phyloP scores from a whole-genome alignment of 129 eudicot species.

The Cynara cardunculus region DNA sequence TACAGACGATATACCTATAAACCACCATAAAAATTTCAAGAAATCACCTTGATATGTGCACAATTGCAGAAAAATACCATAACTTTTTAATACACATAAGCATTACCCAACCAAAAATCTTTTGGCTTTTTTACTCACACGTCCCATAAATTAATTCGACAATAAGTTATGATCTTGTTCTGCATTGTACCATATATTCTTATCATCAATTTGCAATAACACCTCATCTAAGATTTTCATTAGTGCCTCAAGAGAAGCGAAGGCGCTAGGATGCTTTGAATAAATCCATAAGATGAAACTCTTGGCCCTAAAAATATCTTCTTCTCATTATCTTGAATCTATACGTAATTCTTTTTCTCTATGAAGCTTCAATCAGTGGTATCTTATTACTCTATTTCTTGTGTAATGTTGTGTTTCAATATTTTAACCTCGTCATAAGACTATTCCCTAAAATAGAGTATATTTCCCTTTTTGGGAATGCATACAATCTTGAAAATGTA shows the following conservation, averaged over 20 bases:
- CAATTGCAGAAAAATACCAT: not conserved
- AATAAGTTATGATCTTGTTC: not conserved
- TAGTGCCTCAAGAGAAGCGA: not conserved
- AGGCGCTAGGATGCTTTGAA: conserved; percentile 4
- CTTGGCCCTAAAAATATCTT: not conserved
- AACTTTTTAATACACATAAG: not conserved
- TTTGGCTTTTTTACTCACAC: not conserved
- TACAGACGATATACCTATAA: not conserved
- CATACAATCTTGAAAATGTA: conserved; percentile 8
- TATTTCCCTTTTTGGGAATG: not conserved
- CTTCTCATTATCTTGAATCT: not conserved
- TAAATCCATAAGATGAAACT: not conserved
- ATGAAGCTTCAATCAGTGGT: not conserved
- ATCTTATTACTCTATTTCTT: not conserved
- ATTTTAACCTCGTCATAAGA: not conserved
- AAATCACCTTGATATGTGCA: not conserved
- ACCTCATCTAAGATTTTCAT: not conserved
- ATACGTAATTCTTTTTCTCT: not conserved
- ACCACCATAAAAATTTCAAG: not conserved
- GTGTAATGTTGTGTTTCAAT: not conserved
- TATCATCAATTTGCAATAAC: not conserved
- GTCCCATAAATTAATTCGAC: not conserved
- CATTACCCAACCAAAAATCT: not conserved
- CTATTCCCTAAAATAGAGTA: not conserved
- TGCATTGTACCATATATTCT: conserved; percentile 5